Evolutionary conservation across 495 filamentous ascomycete genomes (phyloP).

Genomic region (Neurospora sp.): DNA sequence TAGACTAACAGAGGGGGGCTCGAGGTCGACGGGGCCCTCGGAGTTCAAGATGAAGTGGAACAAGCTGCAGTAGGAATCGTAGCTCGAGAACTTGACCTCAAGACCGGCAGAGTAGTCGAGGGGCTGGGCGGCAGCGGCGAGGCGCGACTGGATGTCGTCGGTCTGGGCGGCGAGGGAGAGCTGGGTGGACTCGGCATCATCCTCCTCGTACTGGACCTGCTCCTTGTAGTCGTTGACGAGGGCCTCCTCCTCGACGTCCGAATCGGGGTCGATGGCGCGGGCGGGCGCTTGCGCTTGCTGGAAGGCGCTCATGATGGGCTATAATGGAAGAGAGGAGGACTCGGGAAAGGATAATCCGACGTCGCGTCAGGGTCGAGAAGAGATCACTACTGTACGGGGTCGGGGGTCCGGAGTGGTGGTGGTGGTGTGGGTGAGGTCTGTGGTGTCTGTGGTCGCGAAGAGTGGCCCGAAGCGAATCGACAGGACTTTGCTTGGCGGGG

Average conservation of each 20-base stretch:
- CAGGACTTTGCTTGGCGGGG: constrained; percentile 22
- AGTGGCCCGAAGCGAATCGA: constrained; percentile 12
- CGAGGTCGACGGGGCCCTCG: constrained; percentile 91
- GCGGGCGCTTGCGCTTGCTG: constrained; percentile 40
- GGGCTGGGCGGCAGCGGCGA: constrained; percentile 82
- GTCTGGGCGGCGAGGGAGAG: constrained; percentile 42
- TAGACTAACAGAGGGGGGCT: constrained; percentile 78
- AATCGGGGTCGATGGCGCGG: constrained; percentile 62
- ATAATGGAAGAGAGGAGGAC: neutral
- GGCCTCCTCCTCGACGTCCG: constrained; percentile 88
- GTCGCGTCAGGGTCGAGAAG: neutral
- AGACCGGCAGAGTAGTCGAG: constrained; percentile 90
- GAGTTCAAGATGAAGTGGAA: constrained; percentile 99
- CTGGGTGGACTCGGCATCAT: constrained; percentile 66
- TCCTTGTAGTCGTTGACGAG: constrained; percentile 89
- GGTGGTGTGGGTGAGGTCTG: constrained; percentile 7
- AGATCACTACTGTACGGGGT: neutral
- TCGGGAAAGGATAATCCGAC: neutral
- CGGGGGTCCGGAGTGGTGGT: constrained; percentile 7
- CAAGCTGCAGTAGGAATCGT: constrained; percentile 97
- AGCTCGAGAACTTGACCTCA: constrained; percentile 93
- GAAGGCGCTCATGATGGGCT: constrained; percentile 37
- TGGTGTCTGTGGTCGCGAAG: constrained; percentile 15
- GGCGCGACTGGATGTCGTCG: constrained; percentile 83
- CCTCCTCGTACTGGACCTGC: constrained; percentile 85